A percentile compares a stretch with the other conserved stretches of the same genome.
Evolutionary conservation across 139 green algal genomes (phyloP).

Genomic region (Choricystis sp.): DNA sequence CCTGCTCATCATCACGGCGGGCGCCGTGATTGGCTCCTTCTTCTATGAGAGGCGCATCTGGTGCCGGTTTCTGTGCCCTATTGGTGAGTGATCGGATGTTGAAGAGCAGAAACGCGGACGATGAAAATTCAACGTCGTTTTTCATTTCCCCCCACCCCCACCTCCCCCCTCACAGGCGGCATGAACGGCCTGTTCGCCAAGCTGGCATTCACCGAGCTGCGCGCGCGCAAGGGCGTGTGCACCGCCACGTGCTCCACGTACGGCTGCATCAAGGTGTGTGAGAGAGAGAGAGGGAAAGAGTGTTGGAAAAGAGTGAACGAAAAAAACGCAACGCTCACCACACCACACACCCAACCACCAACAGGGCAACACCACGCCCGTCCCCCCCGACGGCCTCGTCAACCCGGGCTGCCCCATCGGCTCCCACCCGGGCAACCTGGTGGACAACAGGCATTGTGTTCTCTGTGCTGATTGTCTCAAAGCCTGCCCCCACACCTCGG

Average conservation of each 20-base stretch:
- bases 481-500: constrained; percentile 32
- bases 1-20: constrained; percentile 67
- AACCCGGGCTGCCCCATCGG: constrained; percentile 51
- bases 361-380: constrained; percentile 18
- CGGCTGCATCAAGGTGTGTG: constrained; percentile 61
- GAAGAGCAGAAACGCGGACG: not conserved
- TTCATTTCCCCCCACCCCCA: not conserved
- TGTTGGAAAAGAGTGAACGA: not conserved
- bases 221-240: constrained; percentile 61
- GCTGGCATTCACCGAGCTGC: constrained; percentile 57
- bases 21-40: constrained; percentile 41
- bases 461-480: constrained; percentile 59
- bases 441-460: constrained; percentile 63
- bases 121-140: no score
- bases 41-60: constrained; percentile 59
- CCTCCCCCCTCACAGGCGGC: constrained; percentile 42
- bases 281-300: no score
- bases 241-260: constrained; percentile 49
- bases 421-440: constrained; percentile 45
- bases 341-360: no score
- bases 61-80: constrained; percentile 39
- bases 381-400: constrained; percentile 29
- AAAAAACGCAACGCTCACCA: no score
- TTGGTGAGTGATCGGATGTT: not conserved
- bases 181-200: constrained; percentile 84